Evolutionary conservation across 208 protist genomes (phyloP).

Genomic region (Paratrypanosoma confusum): DNA sequence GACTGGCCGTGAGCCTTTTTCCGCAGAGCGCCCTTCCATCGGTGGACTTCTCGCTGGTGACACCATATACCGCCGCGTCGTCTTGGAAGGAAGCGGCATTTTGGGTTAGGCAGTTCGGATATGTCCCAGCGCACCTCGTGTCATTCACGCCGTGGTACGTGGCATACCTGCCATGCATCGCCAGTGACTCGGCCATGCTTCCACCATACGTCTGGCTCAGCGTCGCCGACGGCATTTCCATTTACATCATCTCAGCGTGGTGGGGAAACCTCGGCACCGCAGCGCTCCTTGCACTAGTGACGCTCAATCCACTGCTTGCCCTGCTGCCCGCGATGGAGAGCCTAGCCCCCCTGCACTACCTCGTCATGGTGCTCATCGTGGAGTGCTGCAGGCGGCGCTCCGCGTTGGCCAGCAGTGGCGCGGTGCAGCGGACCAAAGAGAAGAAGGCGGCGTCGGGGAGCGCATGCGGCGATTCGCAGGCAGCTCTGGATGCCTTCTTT

Average conservation of each 20-base stretch:
- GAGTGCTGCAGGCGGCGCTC: too few species aligned
- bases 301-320: conserved; percentile 49
- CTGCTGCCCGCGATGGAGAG: conserved; percentile 34
- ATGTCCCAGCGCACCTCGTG: conserved; percentile 27
- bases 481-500: not conserved
- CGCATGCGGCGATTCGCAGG: conserved; percentile 5
- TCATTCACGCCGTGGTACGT: conserved; percentile 50
- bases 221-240: too few species aligned
- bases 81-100: conserved; percentile 58
- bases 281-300: conserved; percentile 37
- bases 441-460: too few species aligned
- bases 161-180: conserved; percentile 36
- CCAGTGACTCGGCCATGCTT: too few species aligned
- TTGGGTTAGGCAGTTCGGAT: conserved; percentile 28
- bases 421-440: too few species aligned
- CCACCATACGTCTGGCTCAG: too few species aligned
- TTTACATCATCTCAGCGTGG: too few species aligned
- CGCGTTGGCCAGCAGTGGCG: too few species aligned
- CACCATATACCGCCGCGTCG: conserved; percentile 24
- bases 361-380: conserved; percentile 30
- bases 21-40: conserved; percentile 7
- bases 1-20: conserved; percentile 6
- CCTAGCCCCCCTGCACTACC: conserved; percentile 40
- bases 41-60: conserved; percentile 26
- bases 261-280: too few species aligned